A percentile compares a stretch with the other conserved stretches of the same genome.
phyloP scores from a whole-genome alignment of 805 yeast genomes.

The Nematodospora valgi region DNA sequence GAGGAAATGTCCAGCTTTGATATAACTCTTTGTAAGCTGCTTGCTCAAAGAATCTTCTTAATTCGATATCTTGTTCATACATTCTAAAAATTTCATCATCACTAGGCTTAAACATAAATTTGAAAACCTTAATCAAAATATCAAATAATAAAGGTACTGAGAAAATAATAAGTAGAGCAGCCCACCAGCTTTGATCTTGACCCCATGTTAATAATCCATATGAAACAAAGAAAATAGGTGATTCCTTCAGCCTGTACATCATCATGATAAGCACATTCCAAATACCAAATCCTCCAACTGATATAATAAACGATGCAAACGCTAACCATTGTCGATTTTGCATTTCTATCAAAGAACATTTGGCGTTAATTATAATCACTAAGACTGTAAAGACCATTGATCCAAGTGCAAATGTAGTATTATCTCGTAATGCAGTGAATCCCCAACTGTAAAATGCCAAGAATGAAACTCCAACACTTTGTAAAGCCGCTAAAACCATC shows the following conservation, averaged over 20 bases:
- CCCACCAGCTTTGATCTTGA: slow-evolving; percentile 83
- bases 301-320: slow-evolving; percentile 60
- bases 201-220: slow-evolving; percentile 78
- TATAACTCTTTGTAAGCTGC: slow-evolving; percentile 68
- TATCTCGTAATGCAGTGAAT: slow-evolving; percentile 59
- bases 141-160: slow-evolving; percentile 67
- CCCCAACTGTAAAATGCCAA: slow-evolving; percentile 71
- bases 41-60: slow-evolving; percentile 68
- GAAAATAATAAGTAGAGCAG: slow-evolving; percentile 54
- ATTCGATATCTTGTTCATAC: slow-evolving; percentile 64
- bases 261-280: slow-evolving; percentile 81
- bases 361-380: slow-evolving; percentile 69
- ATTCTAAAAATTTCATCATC: slow-evolving; percentile 80
- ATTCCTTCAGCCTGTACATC: slow-evolving; percentile 52
- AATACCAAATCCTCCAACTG: slow-evolving; percentile 78
- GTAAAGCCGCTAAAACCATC: slow-evolving; percentile 73
- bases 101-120: slow-evolving; percentile 55
- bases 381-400: slow-evolving; percentile 70
- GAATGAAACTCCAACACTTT: slow-evolving; percentile 70
- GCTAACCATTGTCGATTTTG: slow-evolving; percentile 68
- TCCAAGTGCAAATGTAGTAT: slow-evolving; percentile 80
- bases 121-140: slow-evolving; percentile 54
- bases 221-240: slow-evolving; percentile 65
- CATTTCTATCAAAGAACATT: slow-evolving; percentile 80
- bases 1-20: slow-evolving; percentile 74